phyloP scores from a whole-genome alignment of 495 filamentous ascomycete genomes.

The Usnea hakonensis region DNA sequence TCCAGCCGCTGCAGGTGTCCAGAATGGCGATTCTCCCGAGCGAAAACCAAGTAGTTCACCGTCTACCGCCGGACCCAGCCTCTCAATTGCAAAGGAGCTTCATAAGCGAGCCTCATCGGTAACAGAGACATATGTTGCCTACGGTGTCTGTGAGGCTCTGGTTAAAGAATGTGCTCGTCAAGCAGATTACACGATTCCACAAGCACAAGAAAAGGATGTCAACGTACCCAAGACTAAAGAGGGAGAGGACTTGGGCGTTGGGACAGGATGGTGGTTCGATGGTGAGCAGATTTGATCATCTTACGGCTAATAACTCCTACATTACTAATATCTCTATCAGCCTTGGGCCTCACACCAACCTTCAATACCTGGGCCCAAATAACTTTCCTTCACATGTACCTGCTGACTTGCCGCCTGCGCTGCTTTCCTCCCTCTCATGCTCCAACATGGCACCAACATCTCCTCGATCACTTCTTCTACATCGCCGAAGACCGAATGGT shows the following conservation, averaged over 20 bases:
- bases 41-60: not conserved
- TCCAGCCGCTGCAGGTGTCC: not conserved
- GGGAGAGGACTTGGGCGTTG: constrained; percentile 71
- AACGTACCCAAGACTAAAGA: constrained; percentile 56
- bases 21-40: not conserved
- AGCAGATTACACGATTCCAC: constrained; percentile 64
- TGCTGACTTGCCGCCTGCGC: constrained; percentile 79
- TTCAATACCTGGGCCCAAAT: constrained; percentile 95
- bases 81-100: constrained; percentile 18
- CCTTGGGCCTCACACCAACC: constrained; percentile 63
- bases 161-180: constrained; percentile 69
- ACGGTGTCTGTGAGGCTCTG: constrained; percentile 67
- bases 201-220: constrained; percentile 44
- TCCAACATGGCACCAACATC: constrained; percentile 61
- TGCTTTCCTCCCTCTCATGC: constrained; percentile 55
- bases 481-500: constrained; percentile 84
- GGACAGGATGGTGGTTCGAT: constrained; percentile 74
- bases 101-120: constrained; percentile 27
- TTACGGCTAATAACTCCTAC: not conserved
- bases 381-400: constrained; percentile 92
- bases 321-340: constrained; percentile 21
- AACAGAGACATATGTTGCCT: constrained; percentile 66
- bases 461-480: constrained; percentile 90
- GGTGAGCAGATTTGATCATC: constrained; percentile 41
- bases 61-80: not conserved